Evolutionary conservation across 768 basidiomycete species (phyloP).

Genomic region (Psilocybe tampanensis): DNA sequence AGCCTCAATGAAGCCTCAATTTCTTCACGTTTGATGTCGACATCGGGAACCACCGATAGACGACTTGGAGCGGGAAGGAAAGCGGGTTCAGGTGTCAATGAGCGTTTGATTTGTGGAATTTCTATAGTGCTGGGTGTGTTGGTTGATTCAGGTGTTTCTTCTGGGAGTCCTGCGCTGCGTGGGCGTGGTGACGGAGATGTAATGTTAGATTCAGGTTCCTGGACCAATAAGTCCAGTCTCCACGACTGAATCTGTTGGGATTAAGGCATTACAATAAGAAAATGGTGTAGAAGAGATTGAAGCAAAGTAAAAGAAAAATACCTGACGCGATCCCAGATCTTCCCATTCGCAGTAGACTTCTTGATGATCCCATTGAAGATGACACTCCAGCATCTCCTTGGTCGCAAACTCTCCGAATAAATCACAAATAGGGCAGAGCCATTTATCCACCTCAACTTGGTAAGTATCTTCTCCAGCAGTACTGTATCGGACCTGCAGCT

Average conservation of each 20-base stretch:
- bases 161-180: neutral
- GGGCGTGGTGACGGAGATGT: no score
- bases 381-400: constrained; percentile 27
- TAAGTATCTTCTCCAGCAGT: constrained; percentile 14
- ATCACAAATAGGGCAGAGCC: constrained; percentile 29
- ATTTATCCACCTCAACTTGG: constrained; percentile 18
- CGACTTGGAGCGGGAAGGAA: constrained; percentile 12
- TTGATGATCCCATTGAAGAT: constrained; percentile 27
- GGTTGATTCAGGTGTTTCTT: neutral
- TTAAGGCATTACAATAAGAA: neutral
- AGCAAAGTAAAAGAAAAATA: constrained; percentile 1
- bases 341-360: constrained; percentile 27
- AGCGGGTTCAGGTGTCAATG: constrained; percentile 1
- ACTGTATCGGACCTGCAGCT: constrained; percentile 27
- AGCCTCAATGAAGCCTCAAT: neutral
- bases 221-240: neutral
- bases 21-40: neutral
- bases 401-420: constrained; percentile 24
- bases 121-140: neutral
- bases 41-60: neutral
- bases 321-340: constrained; percentile 8
- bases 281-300: neutral
- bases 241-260: neutral
- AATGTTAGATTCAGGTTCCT: neutral
- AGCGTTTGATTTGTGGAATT: neutral